Conservation (phyloP, 331 rosid genomes). For the Pyracantha coccinea region DNA sequence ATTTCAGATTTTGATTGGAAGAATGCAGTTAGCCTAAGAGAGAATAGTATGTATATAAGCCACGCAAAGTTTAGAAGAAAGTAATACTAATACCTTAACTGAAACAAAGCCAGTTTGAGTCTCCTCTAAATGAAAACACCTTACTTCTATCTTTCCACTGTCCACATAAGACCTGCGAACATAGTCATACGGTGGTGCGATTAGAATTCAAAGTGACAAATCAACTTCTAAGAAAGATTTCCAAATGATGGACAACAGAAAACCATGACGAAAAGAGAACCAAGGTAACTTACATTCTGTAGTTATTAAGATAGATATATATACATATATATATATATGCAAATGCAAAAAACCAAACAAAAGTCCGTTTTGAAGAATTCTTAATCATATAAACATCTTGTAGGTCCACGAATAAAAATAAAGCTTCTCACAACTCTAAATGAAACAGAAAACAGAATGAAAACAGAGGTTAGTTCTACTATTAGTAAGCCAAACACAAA, state of each 20-base stretch:
- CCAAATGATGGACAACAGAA: not conserved
- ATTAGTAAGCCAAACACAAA: too few relatives aligned
- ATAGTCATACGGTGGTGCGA: slow-evolving; percentile 3
- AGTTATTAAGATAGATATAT: not conserved
- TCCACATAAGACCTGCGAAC: slow-evolving; percentile 69
- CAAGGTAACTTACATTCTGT: not conserved
- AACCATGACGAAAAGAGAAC: not conserved
- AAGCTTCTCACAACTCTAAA: too few relatives aligned
- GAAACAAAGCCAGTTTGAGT: slow-evolving; percentile 95
- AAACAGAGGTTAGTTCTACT: too few relatives aligned
- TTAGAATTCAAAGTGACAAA: not conserved
- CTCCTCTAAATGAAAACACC: slow-evolving; percentile 79
- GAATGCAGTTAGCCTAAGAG: too few relatives aligned
- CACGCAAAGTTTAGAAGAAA: not conserved
- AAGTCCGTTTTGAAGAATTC: too few relatives aligned
- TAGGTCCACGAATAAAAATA: too few relatives aligned
- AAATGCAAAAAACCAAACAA: too few relatives aligned
- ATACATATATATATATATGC: too few relatives aligned
- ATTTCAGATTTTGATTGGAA: too few relatives aligned
- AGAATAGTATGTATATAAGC: too few relatives aligned
- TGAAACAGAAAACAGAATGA: too few relatives aligned
- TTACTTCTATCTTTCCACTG: slow-evolving; percentile 57
- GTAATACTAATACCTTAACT: slow-evolving; percentile 63
- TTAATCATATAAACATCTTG: too few relatives aligned
- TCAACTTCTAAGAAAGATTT: not conserved